Percentiles rank a stretch among this genome's conserved stretches.
Evolutionary conservation across 495 filamentous ascomycete genomes (phyloP).

Genomic region (Tricharina praecox): DNA sequence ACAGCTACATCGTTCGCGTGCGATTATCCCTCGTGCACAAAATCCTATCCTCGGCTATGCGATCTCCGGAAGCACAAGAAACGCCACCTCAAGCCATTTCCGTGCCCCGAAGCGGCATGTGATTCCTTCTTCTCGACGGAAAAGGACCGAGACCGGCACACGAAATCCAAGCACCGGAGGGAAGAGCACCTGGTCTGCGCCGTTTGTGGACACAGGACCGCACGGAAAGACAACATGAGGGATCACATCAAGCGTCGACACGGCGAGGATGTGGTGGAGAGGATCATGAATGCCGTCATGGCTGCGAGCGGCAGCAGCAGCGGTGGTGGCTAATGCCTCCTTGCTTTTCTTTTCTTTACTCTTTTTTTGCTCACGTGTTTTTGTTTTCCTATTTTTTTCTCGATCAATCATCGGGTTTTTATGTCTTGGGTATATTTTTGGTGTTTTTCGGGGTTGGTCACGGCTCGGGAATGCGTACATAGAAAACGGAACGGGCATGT

Average conservation of each 20-base stretch:
- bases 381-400: background rate
- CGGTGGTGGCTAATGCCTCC: no score
- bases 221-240: constrained; percentile 18
- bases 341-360: no score
- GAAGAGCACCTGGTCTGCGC: constrained; percentile 8
- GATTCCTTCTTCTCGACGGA: constrained; percentile 1
- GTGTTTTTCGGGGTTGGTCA: no score
- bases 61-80: constrained; percentile 18
- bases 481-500: no score
- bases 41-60: constrained; percentile 5
- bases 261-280: background rate
- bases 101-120: constrained; percentile 3
- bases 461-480: no score
- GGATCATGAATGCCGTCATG: constrained; percentile 1
- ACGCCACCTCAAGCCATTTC: constrained; percentile 13
- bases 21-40: constrained; percentile 7
- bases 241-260: constrained; percentile 17
- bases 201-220: constrained; percentile 11
- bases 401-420: no score
- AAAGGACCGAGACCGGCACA: constrained; percentile 16
- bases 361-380: background rate
- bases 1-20: constrained; percentile 2
- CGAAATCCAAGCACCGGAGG: constrained; percentile 7
- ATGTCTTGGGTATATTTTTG: no score
- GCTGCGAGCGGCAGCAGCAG: no score